phyloP scores from a whole-genome alignment of 2,329 filamentous ascomycete genomes.

The Lachnum nothofagi region DNA sequence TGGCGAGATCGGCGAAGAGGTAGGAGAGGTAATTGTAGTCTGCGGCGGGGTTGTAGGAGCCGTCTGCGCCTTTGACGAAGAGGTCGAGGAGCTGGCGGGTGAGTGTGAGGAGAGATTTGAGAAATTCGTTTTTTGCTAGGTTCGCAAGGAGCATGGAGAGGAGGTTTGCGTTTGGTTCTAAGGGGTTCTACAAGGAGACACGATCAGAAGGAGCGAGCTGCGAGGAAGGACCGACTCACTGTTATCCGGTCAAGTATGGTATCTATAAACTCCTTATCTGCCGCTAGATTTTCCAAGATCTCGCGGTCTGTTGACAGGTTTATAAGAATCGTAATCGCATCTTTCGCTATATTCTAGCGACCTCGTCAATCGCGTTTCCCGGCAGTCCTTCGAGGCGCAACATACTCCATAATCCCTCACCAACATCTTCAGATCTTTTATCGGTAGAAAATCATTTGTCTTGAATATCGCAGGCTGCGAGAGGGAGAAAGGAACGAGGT shows the following conservation, averaged over 20 bases:
- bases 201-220: background rate
- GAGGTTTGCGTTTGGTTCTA: conserved; percentile 78
- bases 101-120: conserved; percentile 63
- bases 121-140: conserved; percentile 70
- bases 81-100: conserved; percentile 88
- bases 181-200: conserved; percentile 47
- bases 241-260: conserved; percentile 67
- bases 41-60: conserved; percentile 75
- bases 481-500: conserved; percentile 76
- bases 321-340: conserved; percentile 84
- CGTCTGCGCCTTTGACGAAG: conserved; percentile 86
- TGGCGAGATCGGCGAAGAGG: conserved; percentile 87
- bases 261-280: conserved; percentile 77
- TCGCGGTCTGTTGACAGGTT: conserved; percentile 76
- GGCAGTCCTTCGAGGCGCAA: conserved; percentile 11
- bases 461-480: conserved; percentile 79
- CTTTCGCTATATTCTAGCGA: conserved; percentile 75
- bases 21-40: conserved; percentile 93
- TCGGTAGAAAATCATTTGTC: conserved; percentile 65
- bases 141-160: conserved; percentile 92
- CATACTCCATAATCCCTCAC: conserved; percentile 76
- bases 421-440: conserved; percentile 83
- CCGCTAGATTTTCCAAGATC: conserved; percentile 65
- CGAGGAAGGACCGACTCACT: conserved; percentile 52
- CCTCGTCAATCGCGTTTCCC: conserved; percentile 12